phyloP scores from a whole-genome alignment of 805 yeast genomes.

The Ogataea zsoltii region DNA sequence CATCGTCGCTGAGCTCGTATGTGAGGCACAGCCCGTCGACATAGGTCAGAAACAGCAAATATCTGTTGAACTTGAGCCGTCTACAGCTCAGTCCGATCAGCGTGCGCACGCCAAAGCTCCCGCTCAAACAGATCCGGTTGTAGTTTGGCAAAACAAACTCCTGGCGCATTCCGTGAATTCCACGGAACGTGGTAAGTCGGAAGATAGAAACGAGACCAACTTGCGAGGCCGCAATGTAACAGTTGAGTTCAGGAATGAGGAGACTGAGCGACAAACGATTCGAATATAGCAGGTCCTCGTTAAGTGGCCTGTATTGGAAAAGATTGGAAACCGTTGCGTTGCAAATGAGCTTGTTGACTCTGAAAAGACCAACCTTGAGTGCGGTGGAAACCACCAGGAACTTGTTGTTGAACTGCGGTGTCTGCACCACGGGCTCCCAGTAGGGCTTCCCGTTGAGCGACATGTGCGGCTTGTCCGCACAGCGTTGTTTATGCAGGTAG shows the following conservation, averaged over 20 bases:
- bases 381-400: constrained; percentile 48
- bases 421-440: constrained; percentile 28
- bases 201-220: constrained; percentile 44
- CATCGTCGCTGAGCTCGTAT: constrained; percentile 22
- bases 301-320: constrained; percentile 37
- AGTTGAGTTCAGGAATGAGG: constrained; percentile 41
- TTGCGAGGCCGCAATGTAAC: constrained; percentile 44
- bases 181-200: constrained; percentile 43
- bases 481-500: constrained; percentile 26
- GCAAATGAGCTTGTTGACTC: constrained; percentile 47
- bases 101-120: constrained; percentile 24
- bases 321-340: constrained; percentile 46
- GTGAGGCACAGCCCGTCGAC: constrained; percentile 29
- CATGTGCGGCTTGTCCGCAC: constrained; percentile 17
- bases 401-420: constrained; percentile 28
- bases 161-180: constrained; percentile 41
- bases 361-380: constrained; percentile 44
- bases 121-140: constrained; percentile 21
- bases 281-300: constrained; percentile 35
- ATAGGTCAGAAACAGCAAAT: constrained; percentile 25
- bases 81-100: constrained; percentile 26
- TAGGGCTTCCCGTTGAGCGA: constrained; percentile 31
- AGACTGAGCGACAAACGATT: constrained; percentile 32
- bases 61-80: constrained; percentile 12
- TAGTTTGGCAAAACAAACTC: constrained; percentile 44